Evolutionary conservation across 306 rosid species (phyloP).

Genomic region (Dryas alaskensis): DNA sequence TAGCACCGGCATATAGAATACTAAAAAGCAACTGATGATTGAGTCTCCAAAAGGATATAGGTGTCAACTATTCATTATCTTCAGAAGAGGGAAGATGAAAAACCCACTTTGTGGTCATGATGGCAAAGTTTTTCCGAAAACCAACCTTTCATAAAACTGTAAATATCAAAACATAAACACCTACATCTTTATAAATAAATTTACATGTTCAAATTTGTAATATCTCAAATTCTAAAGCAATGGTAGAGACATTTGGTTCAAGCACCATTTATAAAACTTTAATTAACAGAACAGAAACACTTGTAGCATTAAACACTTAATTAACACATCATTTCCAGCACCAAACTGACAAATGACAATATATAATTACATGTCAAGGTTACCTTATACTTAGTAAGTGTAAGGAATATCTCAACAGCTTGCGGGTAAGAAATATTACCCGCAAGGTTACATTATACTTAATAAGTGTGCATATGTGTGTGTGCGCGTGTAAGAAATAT

Average conservation of each 20-base stretch:
- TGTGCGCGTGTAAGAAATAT: neutral
- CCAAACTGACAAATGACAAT: neutral
- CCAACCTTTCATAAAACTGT: neutral
- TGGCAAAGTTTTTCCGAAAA: neutral
- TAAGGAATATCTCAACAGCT: neutral
- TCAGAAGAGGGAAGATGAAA: constrained; percentile 6
- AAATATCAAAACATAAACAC: neutral
- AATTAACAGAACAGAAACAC: neutral
- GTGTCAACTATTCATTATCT: constrained; percentile 18
- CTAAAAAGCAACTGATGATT: constrained; percentile 14
- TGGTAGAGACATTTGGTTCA: neutral
- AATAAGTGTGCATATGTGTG: constrained; percentile 1
- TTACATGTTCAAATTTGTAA: neutral
- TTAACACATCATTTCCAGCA: constrained; percentile 13
- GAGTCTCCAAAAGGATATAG: constrained; percentile 11
- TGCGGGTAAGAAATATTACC: neutral
- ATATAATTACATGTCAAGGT: constrained; percentile 2
- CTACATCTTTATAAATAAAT: neutral
- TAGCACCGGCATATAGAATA: neutral
- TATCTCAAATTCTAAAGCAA: neutral
- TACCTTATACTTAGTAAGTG: neutral
- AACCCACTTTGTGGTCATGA: constrained; percentile 14
- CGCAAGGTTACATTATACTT: neutral
- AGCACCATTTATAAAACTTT: neutral
- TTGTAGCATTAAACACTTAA: constrained; percentile 4